Percentiles rank a stretch among this genome's conserved stretches.
Evolutionary conservation across 495 filamentous ascomycete genomes (phyloP).

Genomic region (Cercophora sp.): DNA sequence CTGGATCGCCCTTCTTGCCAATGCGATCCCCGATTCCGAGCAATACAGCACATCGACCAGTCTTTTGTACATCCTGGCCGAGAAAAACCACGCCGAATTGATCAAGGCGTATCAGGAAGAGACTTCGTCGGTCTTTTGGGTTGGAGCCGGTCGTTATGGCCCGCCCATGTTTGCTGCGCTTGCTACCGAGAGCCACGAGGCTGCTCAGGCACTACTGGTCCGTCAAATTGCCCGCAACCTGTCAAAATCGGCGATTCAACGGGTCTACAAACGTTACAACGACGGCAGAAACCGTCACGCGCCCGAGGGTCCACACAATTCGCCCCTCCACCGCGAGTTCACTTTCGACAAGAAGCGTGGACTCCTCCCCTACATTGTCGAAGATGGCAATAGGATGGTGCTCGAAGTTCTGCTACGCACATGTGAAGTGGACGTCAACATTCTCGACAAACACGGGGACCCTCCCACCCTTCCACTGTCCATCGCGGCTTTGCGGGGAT

Average conservation of each 20-base stretch:
- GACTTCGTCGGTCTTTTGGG: not conserved
- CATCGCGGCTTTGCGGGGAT: too few species aligned
- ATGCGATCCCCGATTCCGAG: not conserved
- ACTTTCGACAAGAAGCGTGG: not conserved
- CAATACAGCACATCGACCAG: not conserved
- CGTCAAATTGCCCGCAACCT: not conserved
- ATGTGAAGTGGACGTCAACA: too few species aligned
- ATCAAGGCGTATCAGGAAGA: not conserved
- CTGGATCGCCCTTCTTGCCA: not conserved
- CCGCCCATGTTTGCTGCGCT: conserved; percentile 4
- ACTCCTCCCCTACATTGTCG: not conserved
- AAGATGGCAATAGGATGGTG: not conserved
- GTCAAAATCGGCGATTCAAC: not conserved
- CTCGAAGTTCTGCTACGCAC: too few species aligned
- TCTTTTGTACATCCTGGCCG: conserved; percentile 1
- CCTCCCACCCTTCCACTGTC: too few species aligned
- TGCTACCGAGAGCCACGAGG: not conserved
- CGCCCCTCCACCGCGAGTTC: not conserved
- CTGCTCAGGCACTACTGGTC: not conserved
- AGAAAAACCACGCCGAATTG: not conserved
- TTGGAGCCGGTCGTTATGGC: not conserved
- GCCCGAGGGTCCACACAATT: not conserved
- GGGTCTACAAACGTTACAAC: not conserved
- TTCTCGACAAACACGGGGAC: too few species aligned
- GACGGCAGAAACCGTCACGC: not conserved